These are phyloP conservation scores for Juglanconis juglandina DNA, from an alignment of 2,329 filamentous ascomycete species.

Conservation along the genomic window DNA sequence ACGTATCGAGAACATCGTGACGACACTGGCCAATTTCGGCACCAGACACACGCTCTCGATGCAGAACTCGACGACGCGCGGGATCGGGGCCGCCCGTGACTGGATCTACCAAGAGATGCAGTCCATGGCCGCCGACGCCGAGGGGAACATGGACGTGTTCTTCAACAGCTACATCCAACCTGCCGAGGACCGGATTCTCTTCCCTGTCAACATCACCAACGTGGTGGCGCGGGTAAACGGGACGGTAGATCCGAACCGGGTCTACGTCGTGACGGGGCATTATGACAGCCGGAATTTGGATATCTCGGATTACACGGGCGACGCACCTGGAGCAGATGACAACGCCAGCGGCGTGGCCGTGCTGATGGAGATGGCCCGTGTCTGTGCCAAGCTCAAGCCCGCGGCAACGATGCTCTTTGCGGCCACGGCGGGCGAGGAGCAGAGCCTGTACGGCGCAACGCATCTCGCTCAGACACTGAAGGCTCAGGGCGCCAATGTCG, in stretches of 20 bases:
- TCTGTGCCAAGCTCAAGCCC: constrained; percentile 45
- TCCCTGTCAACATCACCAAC: constrained; percentile 51
- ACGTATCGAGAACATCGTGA: constrained; percentile 48
- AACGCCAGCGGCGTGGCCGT: constrained; percentile 30
- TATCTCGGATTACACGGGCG: constrained; percentile 45
- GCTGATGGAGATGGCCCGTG: constrained; percentile 52
- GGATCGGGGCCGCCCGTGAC: constrained; percentile 55
- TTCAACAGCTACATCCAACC: constrained; percentile 50
- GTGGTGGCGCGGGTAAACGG: constrained; percentile 50
- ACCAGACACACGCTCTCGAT: constrained; percentile 54
- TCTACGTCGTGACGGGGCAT: constrained; percentile 54
- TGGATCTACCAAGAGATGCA: constrained; percentile 52
- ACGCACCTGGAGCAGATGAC: constrained; percentile 45
- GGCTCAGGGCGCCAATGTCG: constrained; percentile 49
- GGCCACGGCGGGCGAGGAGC: constrained; percentile 57
- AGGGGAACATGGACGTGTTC: constrained; percentile 49
- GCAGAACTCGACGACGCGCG: constrained; percentile 47
- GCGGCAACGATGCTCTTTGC: constrained; percentile 53
- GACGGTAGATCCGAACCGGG: constrained; percentile 41
- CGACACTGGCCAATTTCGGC: constrained; percentile 53
- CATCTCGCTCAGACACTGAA: constrained; percentile 51
- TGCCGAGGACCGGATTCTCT: constrained; percentile 43
- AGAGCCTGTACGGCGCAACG: constrained; percentile 49
- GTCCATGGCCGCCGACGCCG: constrained; percentile 42
- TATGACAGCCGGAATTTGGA: constrained; percentile 53